A percentile compares a stretch with the other conserved stretches of the same genome.
These are phyloP conservation scores for Eucalyptus victrix DNA, from an alignment of 345 rosid species.

Conservation along the genomic window DNA sequence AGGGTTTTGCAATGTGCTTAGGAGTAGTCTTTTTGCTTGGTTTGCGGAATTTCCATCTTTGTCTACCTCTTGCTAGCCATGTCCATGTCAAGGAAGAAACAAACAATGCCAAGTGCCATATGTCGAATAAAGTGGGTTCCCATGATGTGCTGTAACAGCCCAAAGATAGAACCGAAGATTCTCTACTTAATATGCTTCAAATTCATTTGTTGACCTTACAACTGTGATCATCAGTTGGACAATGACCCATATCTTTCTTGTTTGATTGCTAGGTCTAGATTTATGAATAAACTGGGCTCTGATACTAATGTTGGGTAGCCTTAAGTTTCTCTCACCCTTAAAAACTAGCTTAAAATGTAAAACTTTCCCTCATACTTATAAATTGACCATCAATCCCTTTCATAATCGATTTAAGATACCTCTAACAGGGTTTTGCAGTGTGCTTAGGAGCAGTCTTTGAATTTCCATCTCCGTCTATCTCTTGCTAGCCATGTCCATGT, in stretches of 20 bases:
- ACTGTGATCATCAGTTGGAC: not conserved
- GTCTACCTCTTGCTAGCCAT: constrained; percentile 56
- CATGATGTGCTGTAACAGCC: not conserved
- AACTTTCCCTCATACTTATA: constrained; percentile 10
- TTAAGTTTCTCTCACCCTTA: too few species aligned
- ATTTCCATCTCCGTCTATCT: constrained; percentile 40
- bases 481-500: constrained; percentile 50
- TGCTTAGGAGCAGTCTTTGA: constrained; percentile 38
- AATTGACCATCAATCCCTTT: too few species aligned
- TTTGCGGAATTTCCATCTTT: constrained; percentile 31
- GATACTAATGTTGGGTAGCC: too few species aligned
- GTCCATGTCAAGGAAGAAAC: constrained; percentile 31
- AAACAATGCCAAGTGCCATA: not conserved
- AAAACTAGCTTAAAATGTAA: too few species aligned
- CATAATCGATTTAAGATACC: not conserved
- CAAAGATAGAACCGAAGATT: not conserved
- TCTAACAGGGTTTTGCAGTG: constrained; percentile 41
- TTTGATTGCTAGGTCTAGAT: too few species aligned
- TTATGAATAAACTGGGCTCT: too few species aligned
- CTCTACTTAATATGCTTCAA: not conserved
- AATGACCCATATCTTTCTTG: too few species aligned
- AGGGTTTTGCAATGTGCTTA: constrained; percentile 41
- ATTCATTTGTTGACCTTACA: not conserved
- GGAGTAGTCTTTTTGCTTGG: constrained; percentile 38
- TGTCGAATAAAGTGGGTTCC: not conserved